Evolutionary conservation across 345 rosid genomes (phyloP).

Genomic region (Arabis hirsuta): DNA sequence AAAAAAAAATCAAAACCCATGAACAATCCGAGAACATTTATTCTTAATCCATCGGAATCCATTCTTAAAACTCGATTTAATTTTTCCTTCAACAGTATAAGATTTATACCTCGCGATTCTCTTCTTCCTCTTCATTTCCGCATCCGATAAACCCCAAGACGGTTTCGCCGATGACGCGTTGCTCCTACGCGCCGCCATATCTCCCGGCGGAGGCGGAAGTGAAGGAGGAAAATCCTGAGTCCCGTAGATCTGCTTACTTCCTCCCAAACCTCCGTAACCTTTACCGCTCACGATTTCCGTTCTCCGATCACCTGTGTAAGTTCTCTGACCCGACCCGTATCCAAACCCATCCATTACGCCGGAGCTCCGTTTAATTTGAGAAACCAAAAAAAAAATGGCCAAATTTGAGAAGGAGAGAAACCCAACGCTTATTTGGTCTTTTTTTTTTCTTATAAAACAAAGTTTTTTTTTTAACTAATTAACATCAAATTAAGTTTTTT

Average conservation of each 20-base stretch:
- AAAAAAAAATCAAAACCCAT: conserved; percentile 32
- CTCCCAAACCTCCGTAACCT: conserved; percentile 11
- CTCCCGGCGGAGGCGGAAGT: conserved; percentile 38
- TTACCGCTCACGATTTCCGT: conserved; percentile 61
- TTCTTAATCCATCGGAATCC: conserved; percentile 69
- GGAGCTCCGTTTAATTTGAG: background rate
- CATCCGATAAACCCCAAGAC: conserved; percentile 56
- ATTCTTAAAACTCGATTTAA: conserved; percentile 52
- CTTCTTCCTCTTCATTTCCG: conserved; percentile 64
- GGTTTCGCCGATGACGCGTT: conserved; percentile 19
- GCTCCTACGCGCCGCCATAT: conserved; percentile 35
- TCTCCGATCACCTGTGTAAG: conserved; percentile 40
- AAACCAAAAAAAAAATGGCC: no score
- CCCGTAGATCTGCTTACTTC: conserved; percentile 48
- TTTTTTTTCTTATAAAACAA: conserved; percentile 5
- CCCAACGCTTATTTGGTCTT: background rate
- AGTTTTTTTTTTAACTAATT: background rate
- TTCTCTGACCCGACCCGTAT: conserved; percentile 50
- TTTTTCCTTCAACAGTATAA: conserved; percentile 61
- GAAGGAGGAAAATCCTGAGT: conserved; percentile 41
- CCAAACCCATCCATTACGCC: conserved; percentile 19
- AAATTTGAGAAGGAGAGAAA: no score
- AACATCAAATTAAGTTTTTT: background rate
- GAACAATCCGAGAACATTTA: conserved; percentile 59
- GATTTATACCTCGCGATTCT: conserved; percentile 69